Percentiles rank a stretch among this genome's conserved stretches.
Conservation (phyloP, 257 asterid species). For the Capsicum pubescens region DNA sequence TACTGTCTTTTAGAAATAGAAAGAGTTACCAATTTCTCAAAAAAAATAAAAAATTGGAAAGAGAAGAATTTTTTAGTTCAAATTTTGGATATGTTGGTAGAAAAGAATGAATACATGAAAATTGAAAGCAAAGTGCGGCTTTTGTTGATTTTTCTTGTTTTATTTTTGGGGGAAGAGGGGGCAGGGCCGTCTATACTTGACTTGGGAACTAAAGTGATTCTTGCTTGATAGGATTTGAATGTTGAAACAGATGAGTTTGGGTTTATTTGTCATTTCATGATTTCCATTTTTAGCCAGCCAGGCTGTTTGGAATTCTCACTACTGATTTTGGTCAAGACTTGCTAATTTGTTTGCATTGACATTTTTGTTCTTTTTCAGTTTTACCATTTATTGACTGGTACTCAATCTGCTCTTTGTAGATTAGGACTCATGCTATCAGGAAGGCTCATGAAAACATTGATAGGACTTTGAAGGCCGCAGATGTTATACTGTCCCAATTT, state of each 20-base stretch:
- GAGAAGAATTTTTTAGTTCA: not conserved
- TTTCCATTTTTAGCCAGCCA: not conserved
- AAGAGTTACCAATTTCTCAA: no score
- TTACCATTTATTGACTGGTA: slow-evolving; percentile 18
- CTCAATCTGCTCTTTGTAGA: slow-evolving; percentile 51
- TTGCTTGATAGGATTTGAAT: slow-evolving; percentile 9
- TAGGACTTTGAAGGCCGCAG: slow-evolving; percentile 93
- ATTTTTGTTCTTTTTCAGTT: slow-evolving; percentile 8
- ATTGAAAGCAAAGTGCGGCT: not conserved
- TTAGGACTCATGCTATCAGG: slow-evolving; percentile 93
- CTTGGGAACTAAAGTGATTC: not conserved
- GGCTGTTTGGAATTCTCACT: not conserved
- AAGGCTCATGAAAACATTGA: slow-evolving; percentile 97
- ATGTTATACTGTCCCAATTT: slow-evolving; percentile 84
- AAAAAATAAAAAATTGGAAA: not conserved
- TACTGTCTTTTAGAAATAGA: no score
- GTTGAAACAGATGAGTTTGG: not conserved
- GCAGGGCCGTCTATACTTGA: not conserved
- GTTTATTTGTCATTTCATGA: slow-evolving; percentile 3
- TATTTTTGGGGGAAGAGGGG: not conserved
- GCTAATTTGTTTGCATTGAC: slow-evolving; percentile 1
- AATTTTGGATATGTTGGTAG: not conserved
- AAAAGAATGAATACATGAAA: not conserved
- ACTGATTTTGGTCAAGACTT: slow-evolving; percentile 18
- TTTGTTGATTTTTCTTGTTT: not conserved